phyloP scores from a whole-genome alignment of 2,329 filamentous ascomycete species.

The Dothidotthia symphoricarpi region DNA sequence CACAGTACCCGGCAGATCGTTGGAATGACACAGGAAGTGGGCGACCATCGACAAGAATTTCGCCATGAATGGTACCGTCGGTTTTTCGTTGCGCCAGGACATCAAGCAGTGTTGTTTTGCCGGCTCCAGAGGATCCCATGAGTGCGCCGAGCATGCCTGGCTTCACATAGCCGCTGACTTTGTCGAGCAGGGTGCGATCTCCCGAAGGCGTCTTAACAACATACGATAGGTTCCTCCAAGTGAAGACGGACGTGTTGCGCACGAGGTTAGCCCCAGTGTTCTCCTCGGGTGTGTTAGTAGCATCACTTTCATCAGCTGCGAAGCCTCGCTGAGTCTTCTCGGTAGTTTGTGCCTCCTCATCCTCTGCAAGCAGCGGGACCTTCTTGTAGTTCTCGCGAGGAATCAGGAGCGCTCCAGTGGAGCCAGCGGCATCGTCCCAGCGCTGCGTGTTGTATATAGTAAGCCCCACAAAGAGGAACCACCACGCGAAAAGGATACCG shows the following conservation, averaged over 20 bases:
- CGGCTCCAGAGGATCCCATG: constrained; percentile 34
- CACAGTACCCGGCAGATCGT: constrained; percentile 35
- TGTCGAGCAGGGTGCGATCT: constrained; percentile 49
- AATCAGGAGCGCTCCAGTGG: constrained; percentile 57
- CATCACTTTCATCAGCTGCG: neutral
- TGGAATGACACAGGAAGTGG: constrained; percentile 29
- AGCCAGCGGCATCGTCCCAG: constrained; percentile 56
- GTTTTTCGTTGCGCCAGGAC: constrained; percentile 32
- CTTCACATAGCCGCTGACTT: constrained; percentile 55
- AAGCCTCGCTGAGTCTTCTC: constrained; percentile 15
- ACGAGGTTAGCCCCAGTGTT: constrained; percentile 48
- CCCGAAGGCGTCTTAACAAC: constrained; percentile 53
- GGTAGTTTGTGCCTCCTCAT: constrained; percentile 51
- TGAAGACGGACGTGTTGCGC: constrained; percentile 68
- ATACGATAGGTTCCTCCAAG: constrained; percentile 57
- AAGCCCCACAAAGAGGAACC: constrained; percentile 48
- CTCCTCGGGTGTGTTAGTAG: neutral
- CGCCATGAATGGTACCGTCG: constrained; percentile 28
- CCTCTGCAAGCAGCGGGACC: constrained; percentile 29
- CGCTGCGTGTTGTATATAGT: constrained; percentile 58
- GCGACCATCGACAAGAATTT: constrained; percentile 31
- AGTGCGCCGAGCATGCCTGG: constrained; percentile 49
- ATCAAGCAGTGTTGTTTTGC: constrained; percentile 38
- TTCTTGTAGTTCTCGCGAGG: constrained; percentile 48
- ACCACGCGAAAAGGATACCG: constrained; percentile 47